Percentiles rank a stretch among this genome's conserved stretches.
Conservation (phyloP, 2,329 filamentous ascomycete species). For the Trichoderma sp. region DNA sequence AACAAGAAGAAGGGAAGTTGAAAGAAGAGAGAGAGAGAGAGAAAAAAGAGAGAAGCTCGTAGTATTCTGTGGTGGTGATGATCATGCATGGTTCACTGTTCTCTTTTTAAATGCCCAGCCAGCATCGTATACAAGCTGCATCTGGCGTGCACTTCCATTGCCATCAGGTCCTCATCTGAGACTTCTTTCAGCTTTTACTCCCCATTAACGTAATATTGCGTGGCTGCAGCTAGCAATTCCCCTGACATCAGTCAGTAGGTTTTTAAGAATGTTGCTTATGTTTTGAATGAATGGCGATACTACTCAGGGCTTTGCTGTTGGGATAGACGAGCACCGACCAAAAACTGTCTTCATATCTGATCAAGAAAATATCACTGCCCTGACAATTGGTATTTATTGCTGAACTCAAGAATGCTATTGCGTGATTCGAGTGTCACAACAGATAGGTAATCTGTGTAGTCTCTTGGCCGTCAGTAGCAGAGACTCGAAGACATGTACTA, state of each 20-base stretch:
- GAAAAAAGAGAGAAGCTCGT: not conserved
- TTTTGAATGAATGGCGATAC: too few species aligned
- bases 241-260: too few species aligned
- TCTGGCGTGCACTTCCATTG: not conserved
- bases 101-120: not conserved
- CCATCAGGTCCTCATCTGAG: too few species aligned
- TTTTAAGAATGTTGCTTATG: too few species aligned
- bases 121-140: not conserved
- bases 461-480: not conserved
- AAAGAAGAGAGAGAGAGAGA: not conserved
- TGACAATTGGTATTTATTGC: too few species aligned
- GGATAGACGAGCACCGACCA: too few species aligned
- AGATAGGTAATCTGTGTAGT: not conserved
- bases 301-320: not conserved
- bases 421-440: fast-evolving
- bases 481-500: not conserved
- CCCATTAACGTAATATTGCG: too few species aligned
- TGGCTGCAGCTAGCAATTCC: too few species aligned
- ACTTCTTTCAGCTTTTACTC: too few species aligned
- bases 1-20: not conserved
- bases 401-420: not conserved
- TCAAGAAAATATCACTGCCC: too few species aligned
- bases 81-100: not conserved
- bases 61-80: not conserved
- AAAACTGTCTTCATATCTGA: too few species aligned